Base-by-base conservation (phyloP, 2,329 filamentous ascomycete genomes). In the Hypoxylon rubiginosum region DNA sequence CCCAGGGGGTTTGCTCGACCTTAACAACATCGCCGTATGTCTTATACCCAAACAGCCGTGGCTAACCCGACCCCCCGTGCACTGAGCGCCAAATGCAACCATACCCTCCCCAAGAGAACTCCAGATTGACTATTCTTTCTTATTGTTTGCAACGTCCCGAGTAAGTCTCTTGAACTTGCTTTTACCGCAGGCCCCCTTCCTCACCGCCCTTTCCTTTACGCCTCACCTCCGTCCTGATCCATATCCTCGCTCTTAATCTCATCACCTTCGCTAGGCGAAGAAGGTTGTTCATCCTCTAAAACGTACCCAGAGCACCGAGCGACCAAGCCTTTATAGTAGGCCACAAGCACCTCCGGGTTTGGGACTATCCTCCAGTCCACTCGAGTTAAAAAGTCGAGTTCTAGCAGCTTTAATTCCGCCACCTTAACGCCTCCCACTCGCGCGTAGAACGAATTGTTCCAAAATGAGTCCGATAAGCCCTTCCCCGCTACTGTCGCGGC, bases 301-400 rank as follows among this genome's bases (percentile, higher is more conserved):
- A 76, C 75, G 69, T 89, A 91, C 7, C 84, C 85, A 0, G 84
- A 83, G 30, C 85, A 86, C 11, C 88, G 84, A 70, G 88, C 92
- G 32, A 98, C 91, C 34, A 99, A 82, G 53, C 93, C 95, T 66
- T 89, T 88, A 78, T 98, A 99, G 77, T 99, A 99, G 61, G 97
- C 94, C 26, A 94, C 93, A 46, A 99, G 83, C 1, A 97, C 91
- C 77, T 98, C 96, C 1, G 96, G 94, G 74, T 97, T 94, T 4
- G 96, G 96, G 2, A 99, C 94, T 71, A 99, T 99, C 74, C 92
- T 92, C 95, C 96, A 99, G 75, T 97, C 93, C 28, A 99, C 91
- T 57, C 93, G 86, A 76, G 94, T 93, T 32, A 99, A 82, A 71
- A 99, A 97, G 74, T 99, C 96, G 30, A 99, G 85, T 78, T 99